Base-by-base conservation (phyloP, 2,329 filamentous ascomycete species). In the Chrysoporthe austroafricana region DNA sequence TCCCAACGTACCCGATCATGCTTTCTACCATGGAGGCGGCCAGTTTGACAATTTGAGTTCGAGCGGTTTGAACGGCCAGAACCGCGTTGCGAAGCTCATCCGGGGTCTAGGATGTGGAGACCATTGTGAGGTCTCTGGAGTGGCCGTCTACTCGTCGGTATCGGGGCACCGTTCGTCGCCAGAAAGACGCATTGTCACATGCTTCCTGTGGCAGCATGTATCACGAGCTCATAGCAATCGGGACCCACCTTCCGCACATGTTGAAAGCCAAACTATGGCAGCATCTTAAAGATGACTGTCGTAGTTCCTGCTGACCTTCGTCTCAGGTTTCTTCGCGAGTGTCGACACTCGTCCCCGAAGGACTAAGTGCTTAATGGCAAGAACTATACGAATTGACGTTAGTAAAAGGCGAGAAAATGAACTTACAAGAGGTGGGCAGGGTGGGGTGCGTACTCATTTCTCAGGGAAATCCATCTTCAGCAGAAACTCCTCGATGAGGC, bases 401-500 rank as follows among this genome's bases (percentile, higher is more conserved):
- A 18, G 11, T 32, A 2, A 39, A 39, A 39, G 36, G 36, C 36
- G 36, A 6, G 36, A 39, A 7, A 7, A 39, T 9, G 36, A 39
- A 39, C 36, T 39, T 9, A 7, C 36, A 7, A 14, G n/a, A 9
- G 21, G 9, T 52, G 11, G 14, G 21, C n/a, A 26, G 48, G 11
- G 48, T 11, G 26, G 48, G 13, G 13, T 26, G 21, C n/a, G 26
- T 14, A 21, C 50, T 60, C 52, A 68, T 11, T 58, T 6, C 8
- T 44, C 65, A 42, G 48, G 46, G 9, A 21, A 14, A 16, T 66
- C 66, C 26, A 56, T 39, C n/a, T 39, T n/a, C 39, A 63, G 34
- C n/a, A 68, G 8, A 16, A 65, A 65, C 18, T 65, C 66, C 42
- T 68, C 50, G 21, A 65, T 44, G 4, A 36, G 54, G 42, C 43